Conservation (phyloP, 352 stramenopile genomes). For the Halophytophthora polymorphica region DNA sequence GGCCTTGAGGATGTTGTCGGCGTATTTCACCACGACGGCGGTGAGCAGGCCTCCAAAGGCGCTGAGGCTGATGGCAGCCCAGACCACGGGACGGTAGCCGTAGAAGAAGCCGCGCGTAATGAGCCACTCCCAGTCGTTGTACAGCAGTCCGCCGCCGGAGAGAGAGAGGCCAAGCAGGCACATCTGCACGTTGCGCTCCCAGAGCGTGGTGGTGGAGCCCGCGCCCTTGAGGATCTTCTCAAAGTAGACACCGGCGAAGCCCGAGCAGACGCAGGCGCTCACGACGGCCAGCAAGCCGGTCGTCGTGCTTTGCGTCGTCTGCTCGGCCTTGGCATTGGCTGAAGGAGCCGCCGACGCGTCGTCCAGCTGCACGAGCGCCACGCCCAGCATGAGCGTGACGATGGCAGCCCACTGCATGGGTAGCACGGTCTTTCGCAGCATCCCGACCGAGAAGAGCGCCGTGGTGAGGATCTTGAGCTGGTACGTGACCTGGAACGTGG, state of each 20-base stretch:
- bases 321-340: constrained; percentile 4
- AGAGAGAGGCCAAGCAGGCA: constrained; percentile 68
- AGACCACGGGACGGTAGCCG: constrained; percentile 77
- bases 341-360: constrained; percentile 22
- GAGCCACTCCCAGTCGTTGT: constrained; percentile 62
- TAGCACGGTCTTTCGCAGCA: constrained; percentile 69
- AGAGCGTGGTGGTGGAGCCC: constrained; percentile 57
- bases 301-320: constrained; percentile 52
- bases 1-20: constrained; percentile 86
- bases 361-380: constrained; percentile 77
- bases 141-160: constrained; percentile 51
- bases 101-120: constrained; percentile 69
- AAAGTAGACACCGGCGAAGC: constrained; percentile 85
- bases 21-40: constrained; percentile 84
- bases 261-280: constrained; percentile 72
- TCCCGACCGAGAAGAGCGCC: constrained; percentile 79
- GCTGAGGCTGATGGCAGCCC: constrained; percentile 61
- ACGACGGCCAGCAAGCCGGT: constrained; percentile 69
- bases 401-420: constrained; percentile 79
- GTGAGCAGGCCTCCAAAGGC: constrained; percentile 78
- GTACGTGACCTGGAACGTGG: constrained; percentile 81
- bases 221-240: constrained; percentile 82
- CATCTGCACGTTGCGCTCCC: constrained; percentile 86
- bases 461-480: constrained; percentile 89
- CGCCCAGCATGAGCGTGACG: constrained; percentile 74